A percentile compares a stretch with the other conserved stretches of the same genome.
phyloP scores from a whole-genome alignment of 352 stramenopile species.

The Globisporangium irregulare region DNA sequence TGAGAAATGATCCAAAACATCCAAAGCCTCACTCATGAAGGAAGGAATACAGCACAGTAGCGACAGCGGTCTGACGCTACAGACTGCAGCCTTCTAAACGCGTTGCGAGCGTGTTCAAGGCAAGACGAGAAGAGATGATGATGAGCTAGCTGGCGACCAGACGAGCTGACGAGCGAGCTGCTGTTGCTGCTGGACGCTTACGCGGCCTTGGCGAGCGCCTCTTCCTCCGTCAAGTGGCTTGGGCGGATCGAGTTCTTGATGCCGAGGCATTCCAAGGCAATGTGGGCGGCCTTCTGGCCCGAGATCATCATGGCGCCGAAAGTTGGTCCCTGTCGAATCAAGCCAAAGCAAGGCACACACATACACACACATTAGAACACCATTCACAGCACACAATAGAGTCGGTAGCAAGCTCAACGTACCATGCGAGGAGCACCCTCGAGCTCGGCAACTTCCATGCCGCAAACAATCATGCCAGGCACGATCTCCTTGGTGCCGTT shows the following conservation, averaged over 20 bases:
- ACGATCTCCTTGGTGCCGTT: constrained; percentile 62
- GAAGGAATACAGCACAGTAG: neutral
- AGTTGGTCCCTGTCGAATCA: constrained; percentile 33
- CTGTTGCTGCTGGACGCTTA: constrained; percentile 16
- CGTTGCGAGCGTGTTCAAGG: neutral
- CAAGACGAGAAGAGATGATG: neutral
- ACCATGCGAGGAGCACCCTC: constrained; percentile 61
- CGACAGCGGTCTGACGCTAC: neutral
- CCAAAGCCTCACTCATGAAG: neutral
- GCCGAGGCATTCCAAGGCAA: constrained; percentile 53
- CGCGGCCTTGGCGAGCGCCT: constrained; percentile 37
- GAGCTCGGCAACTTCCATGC: constrained; percentile 64
- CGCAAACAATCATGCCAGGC: constrained; percentile 57
- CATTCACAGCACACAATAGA: neutral
- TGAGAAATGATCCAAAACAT: constrained; percentile 6
- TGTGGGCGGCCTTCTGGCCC: constrained; percentile 57
- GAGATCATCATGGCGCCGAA: constrained; percentile 74
- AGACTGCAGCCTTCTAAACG: constrained; percentile 2
- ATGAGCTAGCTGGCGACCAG: neutral
- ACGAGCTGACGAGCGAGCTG: neutral
- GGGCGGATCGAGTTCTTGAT: constrained; percentile 55
- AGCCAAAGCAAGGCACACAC: neutral
- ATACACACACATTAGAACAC: neutral
- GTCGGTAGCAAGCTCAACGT: neutral
- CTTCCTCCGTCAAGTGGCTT: constrained; percentile 29